phyloP scores from a whole-genome alignment of 2,329 filamentous ascomycete species.

The Blastomyces gilchristii region DNA sequence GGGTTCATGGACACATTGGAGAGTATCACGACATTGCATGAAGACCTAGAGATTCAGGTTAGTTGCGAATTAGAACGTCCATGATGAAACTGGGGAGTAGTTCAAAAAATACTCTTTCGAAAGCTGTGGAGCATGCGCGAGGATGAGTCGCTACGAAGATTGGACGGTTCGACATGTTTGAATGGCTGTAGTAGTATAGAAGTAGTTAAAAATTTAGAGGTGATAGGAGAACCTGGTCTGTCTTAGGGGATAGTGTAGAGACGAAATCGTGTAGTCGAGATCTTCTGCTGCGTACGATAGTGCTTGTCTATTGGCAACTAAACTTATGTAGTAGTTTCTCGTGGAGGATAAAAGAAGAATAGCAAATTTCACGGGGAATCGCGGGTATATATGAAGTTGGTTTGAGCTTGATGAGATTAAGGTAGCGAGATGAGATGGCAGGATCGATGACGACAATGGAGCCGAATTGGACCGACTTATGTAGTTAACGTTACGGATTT shows the following conservation, averaged over 20 bases:
- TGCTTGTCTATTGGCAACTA: not conserved
- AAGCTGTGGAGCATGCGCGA: conserved; percentile 89
- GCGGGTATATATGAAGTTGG: not conserved
- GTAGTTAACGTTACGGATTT: not conserved
- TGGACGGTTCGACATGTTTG: conserved; percentile 61
- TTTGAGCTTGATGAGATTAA: not conserved
- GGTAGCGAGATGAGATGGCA: not conserved
- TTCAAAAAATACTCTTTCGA: conserved; percentile 64
- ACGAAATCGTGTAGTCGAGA: not conserved
- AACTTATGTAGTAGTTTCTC: not conserved
- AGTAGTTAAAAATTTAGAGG: not conserved
- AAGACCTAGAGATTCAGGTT: conserved; percentile 56
- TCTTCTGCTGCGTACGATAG: not conserved
- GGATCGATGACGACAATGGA: not conserved
- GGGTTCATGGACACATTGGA: conserved; percentile 84
- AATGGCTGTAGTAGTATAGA: not conserved
- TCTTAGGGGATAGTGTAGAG: not conserved
- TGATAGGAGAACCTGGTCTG: not conserved
- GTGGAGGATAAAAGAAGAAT: not conserved
- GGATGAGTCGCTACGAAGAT: conserved; percentile 94
- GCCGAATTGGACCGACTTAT: not conserved
- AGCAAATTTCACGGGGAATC: not conserved
- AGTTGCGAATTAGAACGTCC: conserved; percentile 7
- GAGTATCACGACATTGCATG: conserved; percentile 77
- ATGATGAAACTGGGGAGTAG: not conserved